Base-by-base conservation (phyloP, 805 yeast genomes). In the Dipodascus geniculatus region DNA sequence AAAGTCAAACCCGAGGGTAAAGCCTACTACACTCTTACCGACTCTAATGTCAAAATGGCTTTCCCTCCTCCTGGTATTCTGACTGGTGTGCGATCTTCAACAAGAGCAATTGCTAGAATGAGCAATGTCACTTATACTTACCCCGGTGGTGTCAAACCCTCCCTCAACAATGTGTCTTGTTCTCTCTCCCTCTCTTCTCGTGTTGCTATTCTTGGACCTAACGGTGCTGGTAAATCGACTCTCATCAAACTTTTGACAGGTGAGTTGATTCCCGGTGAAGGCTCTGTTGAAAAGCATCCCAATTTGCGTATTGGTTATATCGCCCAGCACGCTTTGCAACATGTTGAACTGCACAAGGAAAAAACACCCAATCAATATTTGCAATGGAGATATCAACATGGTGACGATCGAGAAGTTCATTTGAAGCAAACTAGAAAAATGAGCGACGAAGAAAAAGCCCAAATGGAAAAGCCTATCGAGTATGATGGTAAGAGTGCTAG, bases 151-250 rank as follows among this genome's bases (percentile, higher is more conserved):
- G 70, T 80, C 19, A 86, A 87, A 67, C 95, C 96, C 33, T 87
- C 96, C 1, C 74, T 91, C 63, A 66, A 69, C 28, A 65, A 86
- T 65, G 93, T 89, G 42, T 84, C 96, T 1, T 87, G 95, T 71
- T 85, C 96, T n/a, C 76, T 93, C 56, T 86, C 96, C 2, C 75
- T 91, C 60, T 87, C 96, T n/a, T 91, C 98, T 33, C 83, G 99
- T 73, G 96, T 91, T 58, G 98, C 98, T 49, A 82, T 93, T 63
- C 73, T 93, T 55, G 99, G 99, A 54, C 97, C 98, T 57, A 91
- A 91, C 69, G 99, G 99, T 77, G 99, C 99, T 52, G 99, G 99
- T 74, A 91, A 91, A 70, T 88, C 97, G 11, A 91, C 99, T 17
- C 78, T 93, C 65, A 91, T 93, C 71, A 91, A 91, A 71, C 75